Percentiles rank a stretch among this genome's conserved stretches.
Evolutionary conservation across 495 filamentous ascomycete genomes (phyloP).

Genomic region (Ascodesmis nigricans): DNA sequence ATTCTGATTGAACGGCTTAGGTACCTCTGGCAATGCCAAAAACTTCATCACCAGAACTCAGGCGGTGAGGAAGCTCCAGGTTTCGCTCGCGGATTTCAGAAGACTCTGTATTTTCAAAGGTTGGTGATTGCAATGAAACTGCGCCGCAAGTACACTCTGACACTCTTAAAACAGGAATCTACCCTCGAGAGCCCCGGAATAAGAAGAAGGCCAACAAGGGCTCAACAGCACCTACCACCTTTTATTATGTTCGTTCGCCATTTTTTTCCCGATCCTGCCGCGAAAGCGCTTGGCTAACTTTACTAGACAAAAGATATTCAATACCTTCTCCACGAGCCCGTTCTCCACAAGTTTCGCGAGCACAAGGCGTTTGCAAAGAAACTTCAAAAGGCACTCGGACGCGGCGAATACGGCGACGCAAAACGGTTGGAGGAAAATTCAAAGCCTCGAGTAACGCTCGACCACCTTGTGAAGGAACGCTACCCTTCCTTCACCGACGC

Average conservation of each 20-base stretch:
- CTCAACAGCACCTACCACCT: constrained; percentile 72
- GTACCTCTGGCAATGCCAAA: constrained; percentile 78
- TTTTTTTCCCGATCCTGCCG: too few relatives aligned
- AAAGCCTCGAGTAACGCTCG: constrained; percentile 65
- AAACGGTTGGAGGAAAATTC: constrained; percentile 38
- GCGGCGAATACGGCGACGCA: constrained; percentile 76
- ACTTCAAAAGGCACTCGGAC: constrained; percentile 71
- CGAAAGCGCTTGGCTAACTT: too few relatives aligned
- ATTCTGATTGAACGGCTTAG: constrained; percentile 24
- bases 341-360: constrained; percentile 88
- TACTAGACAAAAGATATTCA: constrained; percentile 71
- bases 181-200: constrained; percentile 83
- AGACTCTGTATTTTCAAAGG: constrained; percentile 97
- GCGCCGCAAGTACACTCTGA: not conserved
- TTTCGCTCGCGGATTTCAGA: constrained; percentile 89
- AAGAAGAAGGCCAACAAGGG: constrained; percentile 93
- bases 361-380: constrained; percentile 94
- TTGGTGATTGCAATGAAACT: constrained; percentile 14
- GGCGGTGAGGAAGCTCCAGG: constrained; percentile 90
- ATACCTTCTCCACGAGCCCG: constrained; percentile 87
- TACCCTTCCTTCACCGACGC: constrained; percentile 96
- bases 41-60: constrained; percentile 96
- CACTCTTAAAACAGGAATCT: constrained; percentile 40
- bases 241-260: constrained; percentile 96
- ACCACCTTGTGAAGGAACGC: constrained; percentile 92